Base-by-base conservation (phyloP, 2,329 filamentous ascomycete genomes). In the Xylariaceae sp. region DNA sequence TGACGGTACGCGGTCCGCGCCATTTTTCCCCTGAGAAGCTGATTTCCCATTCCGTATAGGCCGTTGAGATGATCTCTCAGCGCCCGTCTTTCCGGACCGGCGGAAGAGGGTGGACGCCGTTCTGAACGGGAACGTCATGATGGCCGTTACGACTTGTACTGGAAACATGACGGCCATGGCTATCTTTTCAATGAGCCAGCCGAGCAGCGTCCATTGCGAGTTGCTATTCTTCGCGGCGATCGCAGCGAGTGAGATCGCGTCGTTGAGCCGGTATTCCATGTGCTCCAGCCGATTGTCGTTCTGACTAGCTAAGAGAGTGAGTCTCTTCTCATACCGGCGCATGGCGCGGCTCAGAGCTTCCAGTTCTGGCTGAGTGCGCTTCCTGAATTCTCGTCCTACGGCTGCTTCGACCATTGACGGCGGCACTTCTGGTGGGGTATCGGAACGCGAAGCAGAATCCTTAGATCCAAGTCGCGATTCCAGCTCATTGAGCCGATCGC, bases 291-390 rank as follows among this genome's bases (percentile, higher is more conserved):
- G 84, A 7, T 86, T 82, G 64, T 96, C 91, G 2, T 87, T 90
- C 69, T 93, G 88, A 57, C 88, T 81, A 8, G 89, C 82, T 34
- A 92, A 82, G 6, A 92, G 78, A 0, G 88, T 88, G 3, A 88
- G 86, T 67, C 92, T 89, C 76, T 96, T 97, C 76, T 97, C 93
- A 68, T 96, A 96, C 42, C 91, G 86, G 17, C 93, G 84, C 50
- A 97, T 88, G 3, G 93, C 92, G 52, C 93, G 87, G 67, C 92
- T 94, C 37, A 97, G 78, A 0, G 91, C 90, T 67, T 97, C 92
- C 4, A 97, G 80, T 60, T 97, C 91, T 0, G 90, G 88, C 65
- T 92, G 88, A 9, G 93, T 78, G 34, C 79, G 77, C 61, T 83
- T 84, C 48, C 85, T 82, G 10, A 90, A 80, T 60, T 90, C 86